Evolutionary conservation across 768 basidiomycete genomes (phyloP), one percentile per base, ranked within the genome.

Genomic region (Mycena alexandri): DNA sequence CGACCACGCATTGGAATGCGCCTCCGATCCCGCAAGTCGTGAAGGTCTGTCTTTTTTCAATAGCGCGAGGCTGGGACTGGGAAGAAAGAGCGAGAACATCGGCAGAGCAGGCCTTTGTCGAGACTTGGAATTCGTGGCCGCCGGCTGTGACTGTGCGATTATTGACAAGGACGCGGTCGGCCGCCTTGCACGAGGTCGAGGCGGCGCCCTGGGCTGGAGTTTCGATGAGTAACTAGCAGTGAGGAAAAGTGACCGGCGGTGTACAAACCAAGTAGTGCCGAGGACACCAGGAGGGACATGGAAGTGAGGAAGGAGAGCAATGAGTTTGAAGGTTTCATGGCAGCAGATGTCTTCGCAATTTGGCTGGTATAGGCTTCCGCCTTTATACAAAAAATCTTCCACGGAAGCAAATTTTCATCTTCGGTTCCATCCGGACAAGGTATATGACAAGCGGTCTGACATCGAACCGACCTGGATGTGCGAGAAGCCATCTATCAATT

Each of bases 81-180:
- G 41, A 21, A 34, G n/a, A 29, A 29, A 29, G 29, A 3, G 50
- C 4, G 19, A 58, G 19, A 14, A 22, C 63, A 8, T 58, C 56
- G 14, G 55, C 48, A 25, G 63, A 65, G 21, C 63, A 65, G 41
- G 63, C 63, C 33, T 65, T 65, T 2, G 63, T 58, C 25, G 63
- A 65, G 7, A 65, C 47, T 21, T 65, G 63, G 55, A 65, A 22
- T 58, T 58, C 48, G 47, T 65, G 44, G 19, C 21, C 55, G 24
- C 19, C 63, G 41, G 41, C 34, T 22, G 53, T 65, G 50, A 65
- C 48, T 19, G 11, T 65, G 47, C 17, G 63, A 50, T 47, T 51
- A 0, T 65, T 42, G 36, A 65, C 48, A 1, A 65, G 55, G 17
- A 58, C 56, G 8, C 56, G 63, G 43, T 65, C 48, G 14, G 12